Conservation (phyloP, 1,139 yeast genomes). For the Pichia sp. region DNA sequence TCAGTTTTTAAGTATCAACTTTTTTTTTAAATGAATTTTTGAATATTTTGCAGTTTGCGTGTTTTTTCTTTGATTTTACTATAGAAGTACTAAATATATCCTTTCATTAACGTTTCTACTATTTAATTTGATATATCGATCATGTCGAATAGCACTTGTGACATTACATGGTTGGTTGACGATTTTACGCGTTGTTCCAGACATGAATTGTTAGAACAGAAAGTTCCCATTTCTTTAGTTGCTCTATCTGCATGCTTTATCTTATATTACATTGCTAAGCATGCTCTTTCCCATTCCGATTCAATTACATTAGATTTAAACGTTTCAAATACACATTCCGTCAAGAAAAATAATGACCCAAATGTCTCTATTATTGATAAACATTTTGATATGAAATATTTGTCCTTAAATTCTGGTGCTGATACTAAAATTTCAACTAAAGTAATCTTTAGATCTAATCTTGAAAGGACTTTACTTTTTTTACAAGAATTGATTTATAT, state of each 20-base stretch:
- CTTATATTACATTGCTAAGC: not conserved
- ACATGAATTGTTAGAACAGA: constrained; percentile 32
- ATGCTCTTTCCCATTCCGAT: not conserved
- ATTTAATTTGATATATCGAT: not conserved
- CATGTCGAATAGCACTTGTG: constrained; percentile 11
- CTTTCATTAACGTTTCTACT: too few species aligned
- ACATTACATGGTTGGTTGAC: constrained; percentile 33
- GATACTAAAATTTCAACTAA: constrained; percentile 36
- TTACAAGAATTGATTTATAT: constrained; percentile 44
- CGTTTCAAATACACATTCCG: not conserved
- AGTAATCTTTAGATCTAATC: constrained; percentile 37
- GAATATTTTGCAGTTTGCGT: too few species aligned
- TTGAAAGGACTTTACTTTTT: constrained; percentile 47
- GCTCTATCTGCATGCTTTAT: constrained; percentile 2
- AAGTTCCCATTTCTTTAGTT: constrained; percentile 9
- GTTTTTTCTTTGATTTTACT: not conserved
- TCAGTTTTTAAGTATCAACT: too few species aligned
- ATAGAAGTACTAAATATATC: too few species aligned
- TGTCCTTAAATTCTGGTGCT: constrained; percentile 41
- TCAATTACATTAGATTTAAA: not conserved
- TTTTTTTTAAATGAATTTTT: too few species aligned
- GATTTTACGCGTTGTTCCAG: constrained; percentile 44
- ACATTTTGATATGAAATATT: constrained; percentile 45
- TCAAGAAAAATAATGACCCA: not conserved
- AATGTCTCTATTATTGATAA: constrained; percentile 31